Evolutionary conservation across 768 basidiomycete genomes (phyloP), one percentile per base, ranked within the genome.

Genomic region (Inosperma sp.): DNA sequence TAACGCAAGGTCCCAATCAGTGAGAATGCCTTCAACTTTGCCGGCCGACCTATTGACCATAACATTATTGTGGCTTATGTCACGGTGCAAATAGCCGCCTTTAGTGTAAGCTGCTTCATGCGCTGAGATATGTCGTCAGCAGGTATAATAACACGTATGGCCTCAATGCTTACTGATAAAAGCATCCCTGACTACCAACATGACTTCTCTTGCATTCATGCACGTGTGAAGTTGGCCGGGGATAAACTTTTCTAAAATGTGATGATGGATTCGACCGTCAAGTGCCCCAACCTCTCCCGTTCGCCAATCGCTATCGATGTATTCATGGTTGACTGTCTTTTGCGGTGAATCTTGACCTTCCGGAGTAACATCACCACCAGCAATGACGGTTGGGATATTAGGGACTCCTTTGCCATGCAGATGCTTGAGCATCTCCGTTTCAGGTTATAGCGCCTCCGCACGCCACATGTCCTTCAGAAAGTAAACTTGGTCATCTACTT

Each of bases 391-490:
- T 1, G 52, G 52, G 19, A 53, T 31, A 12, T 52, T 52, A 1
- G 23, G 26, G 14, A 52, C 51, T 17, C 33, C 14, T 7, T 17
- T 36, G 6, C 26, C 14, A 13, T 48, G 35, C 13, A 53, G 46
- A 14, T 34, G 26, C n/a, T 16, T 6, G 13, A 53, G 25, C 19
- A 48, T 53, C 9, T 26, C 17, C 4, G 46, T n/a, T 23, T 53
- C 52, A n/a, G 40, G 40, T 7, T 48, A 35, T 37, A 48, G 16
- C 3, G 26, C 27, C 7, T 30, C 16, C 17, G 22, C 45, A 5
- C 52, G 19, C 46, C 52, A 53, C 4, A 39, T 16, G 17, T 53
- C 52, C 30, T 53, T 53, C 37, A 53, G 35, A 27, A 48, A 53
- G 16, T 39, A 12, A 2, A 53, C 46, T 5, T 17, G 13, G 13